These are phyloP conservation scores for Colletotrichum lini DNA, from an alignment of 2,329 filamentous ascomycete genomes.

Conservation along the genomic window DNA sequence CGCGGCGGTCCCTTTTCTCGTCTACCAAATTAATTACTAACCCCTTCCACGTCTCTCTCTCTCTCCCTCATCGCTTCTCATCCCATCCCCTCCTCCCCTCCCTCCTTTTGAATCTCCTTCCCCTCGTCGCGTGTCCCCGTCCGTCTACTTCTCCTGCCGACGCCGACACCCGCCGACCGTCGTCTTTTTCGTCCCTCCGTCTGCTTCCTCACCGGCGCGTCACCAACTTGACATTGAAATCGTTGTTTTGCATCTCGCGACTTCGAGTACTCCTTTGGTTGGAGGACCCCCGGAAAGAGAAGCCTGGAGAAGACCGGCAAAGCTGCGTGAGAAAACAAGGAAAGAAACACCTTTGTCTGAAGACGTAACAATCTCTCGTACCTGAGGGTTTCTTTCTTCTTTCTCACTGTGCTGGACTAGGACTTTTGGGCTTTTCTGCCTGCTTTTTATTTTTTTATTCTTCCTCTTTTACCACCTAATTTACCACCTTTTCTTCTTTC, in stretches of 20 bases:
- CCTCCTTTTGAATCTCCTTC: slow-evolving; percentile 7
- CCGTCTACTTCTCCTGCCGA: slow-evolving; percentile 23
- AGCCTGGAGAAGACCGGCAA: slow-evolving; percentile 10
- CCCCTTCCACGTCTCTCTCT: slow-evolving; percentile 28
- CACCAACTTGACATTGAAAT: slow-evolving; percentile 22
- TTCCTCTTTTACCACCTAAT: slow-evolving; percentile 24
- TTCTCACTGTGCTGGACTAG: slow-evolving; percentile 13
- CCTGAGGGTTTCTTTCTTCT: slow-evolving; percentile 1
- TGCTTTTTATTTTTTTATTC: slow-evolving; percentile 20
- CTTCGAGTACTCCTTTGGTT: slow-evolving; percentile 18
- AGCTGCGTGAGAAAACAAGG: not conserved
- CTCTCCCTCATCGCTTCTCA: slow-evolving; percentile 6
- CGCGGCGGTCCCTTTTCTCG: slow-evolving; percentile 16
- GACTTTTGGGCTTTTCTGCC: not conserved
- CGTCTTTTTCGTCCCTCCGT: slow-evolving; percentile 23
- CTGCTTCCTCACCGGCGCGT: slow-evolving; percentile 20
- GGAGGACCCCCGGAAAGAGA: slow-evolving; percentile 19
- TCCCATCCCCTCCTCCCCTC: slow-evolving; percentile 19
- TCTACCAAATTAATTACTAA: slow-evolving; percentile 20
- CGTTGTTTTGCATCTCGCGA: slow-evolving; percentile 25
- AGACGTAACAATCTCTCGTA: slow-evolving; percentile 21
- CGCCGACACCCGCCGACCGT: slow-evolving; percentile 38
- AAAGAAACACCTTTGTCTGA: slow-evolving; percentile 6
- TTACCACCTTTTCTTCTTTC: slow-evolving; percentile 9
- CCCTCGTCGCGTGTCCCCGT: slow-evolving; percentile 29